Base-by-base conservation (phyloP, 805 yeast species). In the Candida morakotiae region DNA sequence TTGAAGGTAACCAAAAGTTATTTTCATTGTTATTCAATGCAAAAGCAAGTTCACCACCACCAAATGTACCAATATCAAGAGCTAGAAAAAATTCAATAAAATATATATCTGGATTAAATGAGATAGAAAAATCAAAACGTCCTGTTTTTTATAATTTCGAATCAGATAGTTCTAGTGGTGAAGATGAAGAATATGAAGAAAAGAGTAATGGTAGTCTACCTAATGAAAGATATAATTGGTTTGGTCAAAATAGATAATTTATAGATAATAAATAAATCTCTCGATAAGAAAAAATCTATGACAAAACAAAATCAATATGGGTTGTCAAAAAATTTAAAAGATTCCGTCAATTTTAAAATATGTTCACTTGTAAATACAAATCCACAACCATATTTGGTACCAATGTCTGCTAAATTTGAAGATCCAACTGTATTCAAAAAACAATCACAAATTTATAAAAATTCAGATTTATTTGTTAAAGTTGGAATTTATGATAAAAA, bases 401-500 rank as follows among this genome's bases (percentile, higher is more conserved):
- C 44, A 28, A 45, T 57, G 4, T 62, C 69, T n/a, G 51, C 55
- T 17, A 65, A 64, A 46, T 65, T 58, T 43, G 50, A 53, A 22
- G 44, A 64, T 44, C 67, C 71, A 2, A 32, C 34, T 21, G 58
- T 62, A 20, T 67, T 64, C 47, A 60, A 60, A 39, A 51, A 42
- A 23, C 52, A 61, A 15, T 59, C 67, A 16, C 43, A 52, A 17
- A 55, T 67, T 21, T 51, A 48, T 32, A 48, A 40, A 34, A 56
- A 62, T 41, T 64, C 71, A 5, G 71, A 67, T 36, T 48, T 67
- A 23, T 60, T 50, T 37, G 58, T 61, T 7, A 49, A 52, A 9
- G 45, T 59, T 7, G 53, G 59, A 27, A 55, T 65, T 1, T 55
- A 56, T 36, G 65, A 58, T 42, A 64, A 65, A 5, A 53, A 52